Percentiles rank a stretch among this genome's conserved stretches.
phyloP scores from a whole-genome alignment of 75 land plant species.

The Larix kaempferi region DNA sequence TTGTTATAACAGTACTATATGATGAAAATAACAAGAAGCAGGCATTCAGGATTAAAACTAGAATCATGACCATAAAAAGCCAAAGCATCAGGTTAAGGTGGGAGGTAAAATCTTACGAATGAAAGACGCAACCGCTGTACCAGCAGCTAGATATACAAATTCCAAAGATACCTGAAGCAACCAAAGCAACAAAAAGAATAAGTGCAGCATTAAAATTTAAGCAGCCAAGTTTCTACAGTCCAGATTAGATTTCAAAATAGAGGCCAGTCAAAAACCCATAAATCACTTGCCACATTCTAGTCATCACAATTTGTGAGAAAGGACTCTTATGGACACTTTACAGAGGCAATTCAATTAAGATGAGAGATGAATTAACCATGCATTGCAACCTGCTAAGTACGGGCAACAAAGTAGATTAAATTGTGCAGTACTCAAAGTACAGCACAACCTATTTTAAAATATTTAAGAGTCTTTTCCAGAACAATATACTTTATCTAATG shows the following conservation, averaged over 20 bases:
- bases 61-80: background rate
- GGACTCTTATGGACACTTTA: background rate
- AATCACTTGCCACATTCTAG: background rate
- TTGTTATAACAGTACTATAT: background rate
- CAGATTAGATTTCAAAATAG: too few relatives aligned
- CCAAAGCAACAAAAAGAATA: background rate
- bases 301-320: background rate
- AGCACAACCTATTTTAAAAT: too few relatives aligned
- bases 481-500: too few relatives aligned
- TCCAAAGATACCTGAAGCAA: slow-evolving; percentile 29
- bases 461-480: too few relatives aligned
- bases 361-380: too few relatives aligned
- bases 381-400: too few relatives aligned
- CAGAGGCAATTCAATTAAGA: background rate
- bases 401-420: too few relatives aligned
- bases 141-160: slow-evolving; percentile 30
- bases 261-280: background rate
- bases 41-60: background rate
- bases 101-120: slow-evolving; percentile 37
- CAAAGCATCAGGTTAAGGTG: background rate
- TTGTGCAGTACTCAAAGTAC: too few relatives aligned
- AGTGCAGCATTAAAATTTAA: background rate
- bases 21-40: background rate
- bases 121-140: slow-evolving; percentile 42
- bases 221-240: too few relatives aligned